These are phyloP conservation scores for Petunia hybrid DNA, from an alignment of 305 asterid species.

Conservation along the genomic window DNA sequence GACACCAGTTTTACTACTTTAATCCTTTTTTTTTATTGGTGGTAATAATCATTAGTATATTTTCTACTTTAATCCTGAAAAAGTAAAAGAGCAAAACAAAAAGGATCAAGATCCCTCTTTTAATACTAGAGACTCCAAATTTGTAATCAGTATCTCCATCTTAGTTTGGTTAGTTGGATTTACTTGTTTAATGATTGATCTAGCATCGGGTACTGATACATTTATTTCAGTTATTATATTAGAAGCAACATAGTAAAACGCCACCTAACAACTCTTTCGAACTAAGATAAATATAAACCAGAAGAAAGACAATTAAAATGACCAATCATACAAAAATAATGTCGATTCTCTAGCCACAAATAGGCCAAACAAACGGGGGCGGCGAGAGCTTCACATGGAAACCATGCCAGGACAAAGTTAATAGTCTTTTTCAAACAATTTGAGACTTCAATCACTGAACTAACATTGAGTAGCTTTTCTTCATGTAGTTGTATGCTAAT, in stretches of 20 bases:
- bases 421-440: background rate
- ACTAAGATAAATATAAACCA: background rate
- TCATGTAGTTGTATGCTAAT: background rate
- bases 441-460: slow-evolving; percentile 6
- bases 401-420: background rate
- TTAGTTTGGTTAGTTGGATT: too few relatives aligned
- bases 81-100: too few relatives aligned
- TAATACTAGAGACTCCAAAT: too few relatives aligned
- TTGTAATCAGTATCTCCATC: too few relatives aligned
- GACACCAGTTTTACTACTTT: background rate
- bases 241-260: background rate
- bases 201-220: background rate
- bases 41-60: background rate
- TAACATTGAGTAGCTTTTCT: background rate
- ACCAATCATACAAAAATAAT: background rate
- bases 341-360: background rate
- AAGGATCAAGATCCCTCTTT: too few relatives aligned
- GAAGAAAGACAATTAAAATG: background rate
- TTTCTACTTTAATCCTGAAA: background rate
- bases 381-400: background rate
- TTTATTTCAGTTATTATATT: background rate
- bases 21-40: too few relatives aligned
- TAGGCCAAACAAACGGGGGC: background rate
- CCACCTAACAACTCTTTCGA: background rate
- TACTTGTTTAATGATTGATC: background rate